Percentiles rank a stretch among this genome's conserved stretches.
phyloP scores from a whole-genome alignment of 2,329 filamentous ascomycete species.

The Penicillium aurantiogriseum region DNA sequence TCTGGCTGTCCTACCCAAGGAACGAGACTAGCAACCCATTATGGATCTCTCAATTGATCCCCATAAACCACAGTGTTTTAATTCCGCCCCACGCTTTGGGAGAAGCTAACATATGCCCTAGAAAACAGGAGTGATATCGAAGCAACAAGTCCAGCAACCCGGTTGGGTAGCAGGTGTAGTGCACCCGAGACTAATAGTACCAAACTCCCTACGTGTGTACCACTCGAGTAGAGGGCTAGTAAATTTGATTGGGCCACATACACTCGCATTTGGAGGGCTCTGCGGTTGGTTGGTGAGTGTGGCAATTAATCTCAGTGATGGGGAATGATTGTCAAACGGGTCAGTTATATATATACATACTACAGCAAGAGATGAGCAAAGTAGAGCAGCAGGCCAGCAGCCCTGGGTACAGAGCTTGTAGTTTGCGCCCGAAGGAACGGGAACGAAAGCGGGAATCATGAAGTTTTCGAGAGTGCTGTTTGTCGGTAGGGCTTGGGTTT shows the following conservation, averaged over 20 bases:
- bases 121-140: neutral
- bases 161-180: neutral
- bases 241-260: neutral
- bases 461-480: neutral
- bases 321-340: neutral
- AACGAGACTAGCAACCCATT: neutral
- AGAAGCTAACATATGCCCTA: neutral
- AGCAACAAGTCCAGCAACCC: conserved; percentile 2
- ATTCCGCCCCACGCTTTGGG: neutral
- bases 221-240: conserved; percentile 4
- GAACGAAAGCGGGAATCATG: neutral
- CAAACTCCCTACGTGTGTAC: conserved; percentile 6
- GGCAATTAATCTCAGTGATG: neutral
- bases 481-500: neutral
- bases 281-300: neutral
- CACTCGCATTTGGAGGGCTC: neutral
- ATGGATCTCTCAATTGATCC: too few relatives aligned
- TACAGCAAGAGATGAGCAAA: neutral
- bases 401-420: conserved; percentile 3
- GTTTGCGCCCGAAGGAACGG: neutral
- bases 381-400: neutral
- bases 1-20: neutral
- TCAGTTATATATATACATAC: neutral
- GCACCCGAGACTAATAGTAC: neutral
- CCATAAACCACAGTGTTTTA: neutral